phyloP scores from a whole-genome alignment of 225 moss, liverwort and hornwort genomes.

The Physcomitrium patens region DNA sequence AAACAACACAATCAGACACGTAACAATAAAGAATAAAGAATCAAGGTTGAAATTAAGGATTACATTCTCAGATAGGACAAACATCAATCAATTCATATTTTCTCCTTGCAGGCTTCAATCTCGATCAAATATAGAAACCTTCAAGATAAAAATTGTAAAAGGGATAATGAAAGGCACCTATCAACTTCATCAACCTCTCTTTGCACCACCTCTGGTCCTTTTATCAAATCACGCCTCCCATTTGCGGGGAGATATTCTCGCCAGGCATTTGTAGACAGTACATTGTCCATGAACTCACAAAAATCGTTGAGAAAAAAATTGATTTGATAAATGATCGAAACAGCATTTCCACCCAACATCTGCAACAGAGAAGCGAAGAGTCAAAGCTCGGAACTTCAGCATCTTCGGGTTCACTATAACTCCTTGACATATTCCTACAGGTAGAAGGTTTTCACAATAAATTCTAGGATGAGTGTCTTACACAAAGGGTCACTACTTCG shows the following conservation, averaged over 20 bases:
- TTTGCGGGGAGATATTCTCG: constrained; percentile 52
- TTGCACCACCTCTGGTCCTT: constrained; percentile 7
- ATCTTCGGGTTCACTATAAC: background rate
- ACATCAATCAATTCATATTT: background rate
- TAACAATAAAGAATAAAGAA: background rate
- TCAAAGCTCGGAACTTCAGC: background rate
- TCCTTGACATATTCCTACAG: constrained; percentile 18
- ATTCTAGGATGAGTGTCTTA: background rate
- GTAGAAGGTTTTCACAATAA: constrained; percentile 10
- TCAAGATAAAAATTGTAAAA: constrained; percentile 14
- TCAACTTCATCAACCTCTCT: constrained; percentile 36
- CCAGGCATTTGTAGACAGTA: constrained; percentile 49
- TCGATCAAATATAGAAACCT: constrained; percentile 15
- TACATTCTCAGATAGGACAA: background rate
- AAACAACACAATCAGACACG: constrained; percentile 23
- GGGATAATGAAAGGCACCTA: constrained; percentile 40
- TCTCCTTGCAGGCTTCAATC: background rate
- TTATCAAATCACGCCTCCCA: constrained; percentile 42
- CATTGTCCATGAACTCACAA: constrained; percentile 66
- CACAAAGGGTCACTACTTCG: background rate
- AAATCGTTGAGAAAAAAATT: constrained; percentile 59
- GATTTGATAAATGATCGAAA: constrained; percentile 57
- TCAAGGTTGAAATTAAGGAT: background rate
- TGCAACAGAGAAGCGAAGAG: constrained; percentile 38
- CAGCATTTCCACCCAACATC: constrained; percentile 57